phyloP scores from a whole-genome alignment of 2,329 filamentous ascomycete species.

The Colletotrichum sp. region DNA sequence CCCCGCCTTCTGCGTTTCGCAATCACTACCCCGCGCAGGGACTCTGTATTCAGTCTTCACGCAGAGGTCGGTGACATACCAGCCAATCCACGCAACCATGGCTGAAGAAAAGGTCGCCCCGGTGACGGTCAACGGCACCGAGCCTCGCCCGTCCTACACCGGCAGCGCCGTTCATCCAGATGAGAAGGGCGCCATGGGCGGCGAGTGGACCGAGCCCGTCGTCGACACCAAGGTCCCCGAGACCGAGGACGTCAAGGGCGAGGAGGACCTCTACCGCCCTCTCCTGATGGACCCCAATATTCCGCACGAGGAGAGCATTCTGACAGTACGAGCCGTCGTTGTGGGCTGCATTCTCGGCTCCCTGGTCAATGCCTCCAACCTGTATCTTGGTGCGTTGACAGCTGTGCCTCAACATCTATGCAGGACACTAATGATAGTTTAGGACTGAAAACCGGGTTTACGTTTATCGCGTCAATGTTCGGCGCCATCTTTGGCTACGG shows the following conservation, averaged over 20 bases:
- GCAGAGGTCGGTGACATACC: background rate
- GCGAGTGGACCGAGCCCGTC: slow-evolving; percentile 22
- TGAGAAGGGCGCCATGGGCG: slow-evolving; percentile 19
- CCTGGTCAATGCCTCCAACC: slow-evolving; percentile 66
- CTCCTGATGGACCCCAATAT: slow-evolving; percentile 39
- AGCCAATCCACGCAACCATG: background rate
- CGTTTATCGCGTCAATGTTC: slow-evolving; percentile 52
- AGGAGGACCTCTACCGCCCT: slow-evolving; percentile 45
- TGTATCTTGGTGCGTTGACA: slow-evolving; percentile 49
- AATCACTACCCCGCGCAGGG: background rate
- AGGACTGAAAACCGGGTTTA: slow-evolving; percentile 58
- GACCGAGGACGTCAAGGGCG: slow-evolving; percentile 32
- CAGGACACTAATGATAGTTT: background rate
- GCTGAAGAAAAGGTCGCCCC: background rate
- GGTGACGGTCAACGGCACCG: background rate
- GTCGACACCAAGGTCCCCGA: slow-evolving; percentile 29
- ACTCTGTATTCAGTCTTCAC: background rate
- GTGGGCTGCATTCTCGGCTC: slow-evolving; percentile 61
- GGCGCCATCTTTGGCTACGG: slow-evolving; percentile 65
- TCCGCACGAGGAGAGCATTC: slow-evolving; percentile 49
- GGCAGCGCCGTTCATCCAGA: slow-evolving; percentile 7
- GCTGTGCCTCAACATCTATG: no score
- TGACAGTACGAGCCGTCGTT: slow-evolving; percentile 61
- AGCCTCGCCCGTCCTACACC: slow-evolving; percentile 1
- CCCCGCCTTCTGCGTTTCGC: background rate